Conservation (phyloP, 495 filamentous ascomycete species). For the Ramalina intermedia region DNA sequence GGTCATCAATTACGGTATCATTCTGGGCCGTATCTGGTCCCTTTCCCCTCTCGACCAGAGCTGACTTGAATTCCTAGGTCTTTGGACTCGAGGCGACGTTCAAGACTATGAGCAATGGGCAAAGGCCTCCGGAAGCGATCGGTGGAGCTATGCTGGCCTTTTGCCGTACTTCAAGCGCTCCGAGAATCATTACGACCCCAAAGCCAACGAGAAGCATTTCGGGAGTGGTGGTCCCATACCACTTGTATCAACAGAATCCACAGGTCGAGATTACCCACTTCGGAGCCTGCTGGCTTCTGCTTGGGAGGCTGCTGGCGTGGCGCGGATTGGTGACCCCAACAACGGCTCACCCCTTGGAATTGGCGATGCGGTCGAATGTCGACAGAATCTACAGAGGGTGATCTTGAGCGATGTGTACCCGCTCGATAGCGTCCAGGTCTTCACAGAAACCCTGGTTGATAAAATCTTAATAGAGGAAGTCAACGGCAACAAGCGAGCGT, state of each 20-base stretch:
- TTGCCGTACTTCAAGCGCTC: constrained; percentile 17
- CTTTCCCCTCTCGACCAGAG: too few relatives aligned
- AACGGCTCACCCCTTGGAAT: neutral
- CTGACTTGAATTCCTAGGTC: too few relatives aligned
- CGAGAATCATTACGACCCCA: constrained; percentile 11
- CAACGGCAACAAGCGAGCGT: constrained; percentile 6
- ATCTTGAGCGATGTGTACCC: constrained; percentile 3
- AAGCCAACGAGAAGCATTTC: constrained; percentile 11
- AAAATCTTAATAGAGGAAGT: constrained; percentile 16
- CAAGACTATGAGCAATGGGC: constrained; percentile 28
- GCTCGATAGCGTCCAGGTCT: constrained; percentile 9
- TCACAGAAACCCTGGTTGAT: constrained; percentile 12
- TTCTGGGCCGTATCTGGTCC: too few relatives aligned
- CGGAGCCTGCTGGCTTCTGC: neutral
- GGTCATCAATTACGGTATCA: constrained; percentile 11
- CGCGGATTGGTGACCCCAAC: constrained; percentile 1
- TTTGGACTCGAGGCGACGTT: constrained; percentile 23
- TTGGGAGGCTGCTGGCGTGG: neutral
- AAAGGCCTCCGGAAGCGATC: constrained; percentile 16
- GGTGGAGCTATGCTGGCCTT: constrained; percentile 23
- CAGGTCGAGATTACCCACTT: constrained; percentile 20
- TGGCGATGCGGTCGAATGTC: neutral
- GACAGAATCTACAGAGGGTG: neutral
- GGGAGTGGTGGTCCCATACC: constrained; percentile 19
- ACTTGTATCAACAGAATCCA: constrained; percentile 6